phyloP scores from a whole-genome alignment of 2,329 filamentous ascomycete genomes.

The Colletotrichum spinosum region DNA sequence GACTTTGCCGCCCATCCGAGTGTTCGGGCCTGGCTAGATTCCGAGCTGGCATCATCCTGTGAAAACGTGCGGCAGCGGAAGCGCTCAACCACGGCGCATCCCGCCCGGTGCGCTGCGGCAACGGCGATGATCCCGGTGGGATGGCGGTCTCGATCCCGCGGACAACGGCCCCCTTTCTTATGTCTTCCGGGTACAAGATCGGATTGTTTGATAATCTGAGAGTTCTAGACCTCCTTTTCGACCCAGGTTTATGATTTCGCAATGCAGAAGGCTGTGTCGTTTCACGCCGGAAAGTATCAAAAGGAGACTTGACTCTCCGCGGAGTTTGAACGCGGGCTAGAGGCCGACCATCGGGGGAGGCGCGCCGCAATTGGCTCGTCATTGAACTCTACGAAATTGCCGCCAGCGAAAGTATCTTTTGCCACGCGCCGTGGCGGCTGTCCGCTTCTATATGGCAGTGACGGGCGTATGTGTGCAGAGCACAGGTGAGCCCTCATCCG shows the following conservation, averaged over 20 bases:
- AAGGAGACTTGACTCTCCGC: not conserved
- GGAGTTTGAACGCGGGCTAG: too few species aligned
- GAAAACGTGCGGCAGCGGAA: not conserved
- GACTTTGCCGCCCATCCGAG: conserved; percentile 19
- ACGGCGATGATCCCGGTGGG: conserved; percentile 24
- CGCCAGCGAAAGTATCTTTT: conserved; percentile 5
- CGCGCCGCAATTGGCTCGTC: not conserved
- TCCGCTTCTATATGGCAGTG: not conserved
- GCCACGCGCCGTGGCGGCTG: not conserved
- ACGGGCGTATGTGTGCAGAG: too few species aligned
- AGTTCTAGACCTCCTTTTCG: not conserved
- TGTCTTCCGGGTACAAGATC: not conserved
- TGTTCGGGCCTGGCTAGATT: conserved; percentile 4
- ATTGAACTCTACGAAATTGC: conserved; percentile 16
- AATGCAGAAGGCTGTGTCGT: too few species aligned
- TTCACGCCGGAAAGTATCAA: not conserved
- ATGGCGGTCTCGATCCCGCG: not conserved
- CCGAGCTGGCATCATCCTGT: conserved; percentile 22
- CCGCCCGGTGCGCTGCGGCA: conserved; percentile 7
- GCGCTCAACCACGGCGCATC: conserved; percentile 7
- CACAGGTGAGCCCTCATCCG: too few species aligned
- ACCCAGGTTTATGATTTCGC: not conserved
- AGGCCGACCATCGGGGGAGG: conserved; percentile 3
- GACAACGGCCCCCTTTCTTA: not conserved
- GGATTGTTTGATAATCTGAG: not conserved